Base-by-base conservation (phyloP, 208 protist species). In the Herpetomonas samuelpessoai region DNA sequence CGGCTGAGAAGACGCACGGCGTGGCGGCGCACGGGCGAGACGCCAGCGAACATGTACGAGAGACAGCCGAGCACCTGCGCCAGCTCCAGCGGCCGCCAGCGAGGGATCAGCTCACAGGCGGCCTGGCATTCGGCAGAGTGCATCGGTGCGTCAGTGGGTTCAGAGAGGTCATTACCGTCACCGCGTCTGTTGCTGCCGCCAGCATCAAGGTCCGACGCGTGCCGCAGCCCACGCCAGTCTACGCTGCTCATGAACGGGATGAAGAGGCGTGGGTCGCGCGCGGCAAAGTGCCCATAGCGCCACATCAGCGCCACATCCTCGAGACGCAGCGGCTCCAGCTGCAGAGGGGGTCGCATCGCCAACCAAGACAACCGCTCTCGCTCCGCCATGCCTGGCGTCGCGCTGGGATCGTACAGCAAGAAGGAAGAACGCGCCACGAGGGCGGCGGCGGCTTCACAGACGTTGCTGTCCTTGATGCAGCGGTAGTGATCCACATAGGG, bases 251-350 rank as follows among this genome's bases (percentile, higher is more conserved):
- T 71, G 54, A 98, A 98, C 7, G 88, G 91, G 1, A 96, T 72
- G 26, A 98, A 85, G 30, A 88, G 88, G 24, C 81, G 74, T 0
- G 85, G 71, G 49, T 96, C 83, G 16, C 76, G 68, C 18, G 66
- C 51, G 31, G 97, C 74, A 64, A 89, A 98, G 57, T 85, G 79
- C 27, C 91, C 76, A 68, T 93, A 97, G 58, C 87, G 92, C 94
- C 96, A 98, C 52, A 98, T 70, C 52, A 98, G 72, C 29, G 79
- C 65, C 53, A 75, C 81, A 18, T 98, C 94, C 55, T 98, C 92
- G n/a, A 80, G 61, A 18, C 75, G 62, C 25, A 85, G 58, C 24
- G 50, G 57, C 62, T 88, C 81, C 48, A 88, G 57, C 27, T 83
- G 80, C 29, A 95, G 68, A 1, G 84, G 73, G 26, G 80, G 86